Percentiles rank a stretch among this genome's conserved stretches.
These are phyloP conservation scores for Neopestalotiopsis clavispora DNA, from an alignment of 2,329 filamentous ascomycete genomes.

Conservation along the genomic window DNA sequence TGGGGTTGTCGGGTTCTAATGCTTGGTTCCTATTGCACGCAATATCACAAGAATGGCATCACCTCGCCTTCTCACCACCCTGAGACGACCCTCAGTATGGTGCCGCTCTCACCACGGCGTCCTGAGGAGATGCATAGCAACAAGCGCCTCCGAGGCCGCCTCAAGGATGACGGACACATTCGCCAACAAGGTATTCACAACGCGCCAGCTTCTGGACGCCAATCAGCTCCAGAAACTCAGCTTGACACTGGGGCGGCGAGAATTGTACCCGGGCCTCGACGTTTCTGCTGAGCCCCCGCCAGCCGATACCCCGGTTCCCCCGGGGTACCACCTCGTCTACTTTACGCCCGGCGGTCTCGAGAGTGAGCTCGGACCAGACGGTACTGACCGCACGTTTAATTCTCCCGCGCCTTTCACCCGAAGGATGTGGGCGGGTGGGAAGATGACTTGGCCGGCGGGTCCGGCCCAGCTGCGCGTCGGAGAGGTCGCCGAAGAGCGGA, in stretches of 20 bases:
- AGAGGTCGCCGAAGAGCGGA: constrained; percentile 60
- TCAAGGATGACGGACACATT: constrained; percentile 37
- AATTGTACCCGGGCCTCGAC: constrained; percentile 45
- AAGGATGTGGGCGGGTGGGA: constrained; percentile 72
- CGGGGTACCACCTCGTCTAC: constrained; percentile 67
- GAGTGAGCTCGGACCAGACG: constrained; percentile 59
- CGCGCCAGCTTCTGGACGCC: constrained; percentile 58
- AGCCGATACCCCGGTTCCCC: constrained; percentile 55
- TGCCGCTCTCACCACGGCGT: neutral
- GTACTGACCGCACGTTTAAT: constrained; percentile 66
- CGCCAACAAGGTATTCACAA: constrained; percentile 30
- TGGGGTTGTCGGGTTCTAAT: no score
- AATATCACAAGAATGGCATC: no score
- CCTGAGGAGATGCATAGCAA: neutral
- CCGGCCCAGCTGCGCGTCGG: constrained; percentile 51
- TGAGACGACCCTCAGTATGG: neutral
- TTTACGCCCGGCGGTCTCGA: constrained; percentile 65
- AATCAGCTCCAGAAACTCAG: constrained; percentile 68
- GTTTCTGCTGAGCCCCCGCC: constrained; percentile 43
- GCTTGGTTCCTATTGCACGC: no score
- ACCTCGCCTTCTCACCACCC: neutral
- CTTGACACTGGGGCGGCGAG: constrained; percentile 58
- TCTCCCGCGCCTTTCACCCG: constrained; percentile 63
- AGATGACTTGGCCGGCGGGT: constrained; percentile 53
- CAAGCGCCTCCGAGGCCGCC: constrained; percentile 21